Base-by-base conservation (phyloP, 179 eudicot species). In the Nepenthes alata region DNA sequence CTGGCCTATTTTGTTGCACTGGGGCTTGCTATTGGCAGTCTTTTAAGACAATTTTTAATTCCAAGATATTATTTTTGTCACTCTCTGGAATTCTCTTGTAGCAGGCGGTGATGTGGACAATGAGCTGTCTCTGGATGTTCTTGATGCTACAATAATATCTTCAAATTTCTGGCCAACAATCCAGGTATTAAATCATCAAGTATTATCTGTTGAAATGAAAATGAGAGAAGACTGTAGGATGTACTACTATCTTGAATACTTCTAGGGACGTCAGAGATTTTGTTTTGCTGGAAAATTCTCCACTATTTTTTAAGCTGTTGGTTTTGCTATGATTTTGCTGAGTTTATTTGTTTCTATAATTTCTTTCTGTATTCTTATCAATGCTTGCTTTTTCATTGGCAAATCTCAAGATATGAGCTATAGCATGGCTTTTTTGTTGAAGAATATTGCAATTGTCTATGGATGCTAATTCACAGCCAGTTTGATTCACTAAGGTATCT, bases 151-250 rank as follows among this genome's bases (percentile, higher is more conserved):
- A 5, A 89, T 93, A 69, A 80, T 93, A 73, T 93, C 99, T 35
- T 78, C 95, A 70, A 93, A 93, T 76, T 93, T 93, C 76, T 93
- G 99, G 99, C 97, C 99, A 61, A 94, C 93, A n/a, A 93, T 89
- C 70, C 97, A 89, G 97, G 97, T 89, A 81, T 57, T 67, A 12
- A 7, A 39, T 0, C n/a, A 39, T 45, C 34, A 37, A 1, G 39
- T 11, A 37, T 38, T 35, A 11, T 11, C 4, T 8, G 25, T 11
- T 60, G 50, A 61, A 47, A 35, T 35, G 15, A 7, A 12, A 44
- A 45, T 11, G 5, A 11, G 61, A 38, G 9, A 37, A 41, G 7
- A 59, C 8, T 11, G 25, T 14, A 5, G 48, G 25, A 37, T 54
- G 58, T 34, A 9, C 6, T 54, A 7, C 9, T 35, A 10, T 57